A percentile compares a stretch with the other conserved stretches of the same genome.
Evolutionary conservation across 1,284 basidiomycete genomes (phyloP).

Genomic region (Microbotryomycetes sp.): DNA sequence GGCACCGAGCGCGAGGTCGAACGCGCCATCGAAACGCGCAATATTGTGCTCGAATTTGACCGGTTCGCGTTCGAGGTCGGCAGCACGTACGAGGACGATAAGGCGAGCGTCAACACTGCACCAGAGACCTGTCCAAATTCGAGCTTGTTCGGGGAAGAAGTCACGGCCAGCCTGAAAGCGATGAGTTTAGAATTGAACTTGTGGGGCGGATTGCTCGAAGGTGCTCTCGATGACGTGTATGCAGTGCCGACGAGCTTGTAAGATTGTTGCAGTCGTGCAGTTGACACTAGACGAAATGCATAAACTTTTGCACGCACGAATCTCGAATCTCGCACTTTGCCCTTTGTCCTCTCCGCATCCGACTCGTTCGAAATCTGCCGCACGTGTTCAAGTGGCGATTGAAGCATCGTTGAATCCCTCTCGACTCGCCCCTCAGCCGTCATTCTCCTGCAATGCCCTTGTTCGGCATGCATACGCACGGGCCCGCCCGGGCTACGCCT

Average conservation of each 20-base stretch:
- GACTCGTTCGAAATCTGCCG: no score
- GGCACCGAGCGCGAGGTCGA: slow-evolving; percentile 17
- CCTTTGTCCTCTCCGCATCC: no score
- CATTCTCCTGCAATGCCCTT: no score
- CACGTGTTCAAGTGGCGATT: no score
- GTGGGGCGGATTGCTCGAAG: slow-evolving; percentile 5
- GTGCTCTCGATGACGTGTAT: neutral
- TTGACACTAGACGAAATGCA: no score
- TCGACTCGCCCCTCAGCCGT: no score
- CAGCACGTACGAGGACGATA: neutral
- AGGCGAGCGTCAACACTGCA: neutral
- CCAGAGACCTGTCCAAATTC: neutral
- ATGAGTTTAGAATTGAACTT: slow-evolving; percentile 25
- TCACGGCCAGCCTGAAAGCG: slow-evolving; percentile 18
- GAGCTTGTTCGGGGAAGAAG: slow-evolving; percentile 17
- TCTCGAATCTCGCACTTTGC: no score
- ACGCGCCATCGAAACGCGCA: slow-evolving; percentile 18
- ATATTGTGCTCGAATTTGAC: slow-evolving; percentile 23
- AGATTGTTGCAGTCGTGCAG: neutral
- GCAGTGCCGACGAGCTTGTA: neutral
- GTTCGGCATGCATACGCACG: no score
- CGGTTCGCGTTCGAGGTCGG: slow-evolving; percentile 23
- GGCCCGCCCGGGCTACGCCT: no score
- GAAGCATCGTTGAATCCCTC: no score
- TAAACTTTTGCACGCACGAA: no score